Conservation (phyloP, 2,329 filamentous ascomycete species). For the Hirsutella thompsonii region DNA sequence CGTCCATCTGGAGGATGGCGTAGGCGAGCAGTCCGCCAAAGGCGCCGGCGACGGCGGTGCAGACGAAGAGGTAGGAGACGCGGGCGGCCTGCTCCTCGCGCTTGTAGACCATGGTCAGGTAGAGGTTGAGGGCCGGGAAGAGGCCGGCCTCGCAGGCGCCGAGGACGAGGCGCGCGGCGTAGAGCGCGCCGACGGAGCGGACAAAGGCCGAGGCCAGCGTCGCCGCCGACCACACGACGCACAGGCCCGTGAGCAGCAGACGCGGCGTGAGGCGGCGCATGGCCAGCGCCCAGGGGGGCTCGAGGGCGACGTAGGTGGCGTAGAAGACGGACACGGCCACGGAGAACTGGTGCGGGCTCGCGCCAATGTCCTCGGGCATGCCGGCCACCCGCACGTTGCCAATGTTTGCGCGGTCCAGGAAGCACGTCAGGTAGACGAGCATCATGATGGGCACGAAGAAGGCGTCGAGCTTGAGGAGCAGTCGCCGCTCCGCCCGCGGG, state of each 20-base stretch:
- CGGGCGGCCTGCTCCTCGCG: constrained; percentile 39
- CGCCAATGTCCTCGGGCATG: constrained; percentile 18
- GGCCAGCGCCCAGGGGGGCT: constrained; percentile 17
- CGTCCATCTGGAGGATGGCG: constrained; percentile 31
- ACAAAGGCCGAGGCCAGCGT: constrained; percentile 17
- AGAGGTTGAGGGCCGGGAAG: constrained; percentile 13
- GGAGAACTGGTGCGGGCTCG: constrained; percentile 16
- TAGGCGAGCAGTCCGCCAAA: constrained; percentile 30
- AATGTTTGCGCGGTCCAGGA: constrained; percentile 47
- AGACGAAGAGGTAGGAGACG: constrained; percentile 34
- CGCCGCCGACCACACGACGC: constrained; percentile 14
- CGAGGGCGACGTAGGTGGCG: constrained; percentile 17
- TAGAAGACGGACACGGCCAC: constrained; percentile 20
- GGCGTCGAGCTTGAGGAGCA: constrained; percentile 18
- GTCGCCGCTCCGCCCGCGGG: constrained; percentile 13
- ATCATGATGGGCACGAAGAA: constrained; percentile 32
- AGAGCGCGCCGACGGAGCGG: constrained; percentile 13
- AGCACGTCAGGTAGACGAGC: constrained; percentile 40
- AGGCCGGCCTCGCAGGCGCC: constrained; percentile 13
- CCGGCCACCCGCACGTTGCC: constrained; percentile 20
- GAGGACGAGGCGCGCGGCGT: constrained; percentile 11
- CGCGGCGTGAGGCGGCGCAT: constrained; percentile 20
- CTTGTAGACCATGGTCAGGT: constrained; percentile 20
- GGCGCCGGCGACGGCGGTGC: constrained; percentile 35
- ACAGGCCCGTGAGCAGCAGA: constrained; percentile 14